Conservation (phyloP, 305 asterid species). For the Solanum chacoense region DNA sequence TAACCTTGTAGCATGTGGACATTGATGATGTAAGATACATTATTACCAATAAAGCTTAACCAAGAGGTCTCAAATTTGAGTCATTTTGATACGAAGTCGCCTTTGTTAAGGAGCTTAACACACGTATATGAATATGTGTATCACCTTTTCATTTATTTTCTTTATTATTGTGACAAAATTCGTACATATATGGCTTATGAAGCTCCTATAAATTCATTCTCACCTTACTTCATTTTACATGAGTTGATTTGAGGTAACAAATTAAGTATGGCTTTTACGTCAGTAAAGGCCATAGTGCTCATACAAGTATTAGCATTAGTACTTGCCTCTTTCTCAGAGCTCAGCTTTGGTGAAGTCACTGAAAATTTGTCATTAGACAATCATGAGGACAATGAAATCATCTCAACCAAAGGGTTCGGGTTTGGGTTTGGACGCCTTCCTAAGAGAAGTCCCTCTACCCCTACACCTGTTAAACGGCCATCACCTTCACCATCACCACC, state of each 20-base stretch:
- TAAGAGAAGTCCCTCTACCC: not conserved
- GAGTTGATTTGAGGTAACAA: not conserved
- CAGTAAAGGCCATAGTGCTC: not conserved
- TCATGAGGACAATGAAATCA: not conserved
- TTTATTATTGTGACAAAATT: not conserved
- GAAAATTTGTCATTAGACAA: not conserved
- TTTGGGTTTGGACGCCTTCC: not conserved
- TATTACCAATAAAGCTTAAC: no score
- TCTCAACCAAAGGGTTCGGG: not conserved
- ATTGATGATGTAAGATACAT: no score
- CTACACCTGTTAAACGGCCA: not conserved
- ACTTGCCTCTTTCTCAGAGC: not conserved
- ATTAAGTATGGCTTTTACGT: not conserved
- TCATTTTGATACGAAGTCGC: no score
- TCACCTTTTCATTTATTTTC: not conserved
- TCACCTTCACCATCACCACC: not conserved
- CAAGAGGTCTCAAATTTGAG: no score
- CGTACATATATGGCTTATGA: not conserved
- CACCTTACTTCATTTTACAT: not conserved
- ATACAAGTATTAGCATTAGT: not conserved
- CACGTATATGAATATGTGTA: no score
- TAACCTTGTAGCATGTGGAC: not conserved
- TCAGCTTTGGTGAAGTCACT: not conserved
- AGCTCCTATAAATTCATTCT: not conserved
- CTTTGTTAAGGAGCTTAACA: no score